These are phyloP conservation scores for Cystobasidium ongulense DNA, from an alignment of 768 basidiomycete genomes.

Conservation along the genomic window DNA sequence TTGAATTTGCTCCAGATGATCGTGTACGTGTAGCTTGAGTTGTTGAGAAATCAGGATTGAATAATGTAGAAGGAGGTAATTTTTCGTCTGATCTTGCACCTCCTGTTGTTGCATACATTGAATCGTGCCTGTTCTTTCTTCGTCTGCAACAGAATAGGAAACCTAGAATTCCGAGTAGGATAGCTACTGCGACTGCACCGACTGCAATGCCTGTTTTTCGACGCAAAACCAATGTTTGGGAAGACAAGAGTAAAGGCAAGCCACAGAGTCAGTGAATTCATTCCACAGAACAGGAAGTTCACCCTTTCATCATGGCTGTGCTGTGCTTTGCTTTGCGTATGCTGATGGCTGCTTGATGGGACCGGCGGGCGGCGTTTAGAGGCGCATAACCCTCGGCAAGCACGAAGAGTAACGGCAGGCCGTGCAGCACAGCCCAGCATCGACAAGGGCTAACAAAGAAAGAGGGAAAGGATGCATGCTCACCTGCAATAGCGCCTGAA, in stretches of 20 bases:
- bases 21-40: not conserved
- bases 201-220: conserved; percentile 14
- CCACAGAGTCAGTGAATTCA: no score
- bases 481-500: conserved; percentile 11
- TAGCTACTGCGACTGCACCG: conserved; percentile 2
- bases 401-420: no score
- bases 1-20: not conserved
- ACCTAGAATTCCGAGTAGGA: conserved; percentile 4
- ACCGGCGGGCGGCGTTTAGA: not conserved
- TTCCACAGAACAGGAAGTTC: no score
- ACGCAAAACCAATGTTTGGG: not conserved
- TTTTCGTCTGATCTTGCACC: conserved; percentile 6
- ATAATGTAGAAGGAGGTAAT: not conserved
- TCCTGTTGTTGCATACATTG: conserved; percentile 7
- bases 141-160: conserved; percentile 2
- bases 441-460: not conserved
- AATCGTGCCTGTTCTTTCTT: not conserved
- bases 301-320: not conserved
- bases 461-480: not conserved
- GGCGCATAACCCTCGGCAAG: no score
- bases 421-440: conserved; percentile 13
- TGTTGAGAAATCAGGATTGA: not conserved
- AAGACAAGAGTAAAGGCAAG: no score
- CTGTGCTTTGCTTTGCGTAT: not conserved
- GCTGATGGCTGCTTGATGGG: not conserved